These are phyloP conservation scores for Fusarium ramigenum DNA, from an alignment of 2,329 filamentous ascomycete species.

Conservation along the genomic window DNA sequence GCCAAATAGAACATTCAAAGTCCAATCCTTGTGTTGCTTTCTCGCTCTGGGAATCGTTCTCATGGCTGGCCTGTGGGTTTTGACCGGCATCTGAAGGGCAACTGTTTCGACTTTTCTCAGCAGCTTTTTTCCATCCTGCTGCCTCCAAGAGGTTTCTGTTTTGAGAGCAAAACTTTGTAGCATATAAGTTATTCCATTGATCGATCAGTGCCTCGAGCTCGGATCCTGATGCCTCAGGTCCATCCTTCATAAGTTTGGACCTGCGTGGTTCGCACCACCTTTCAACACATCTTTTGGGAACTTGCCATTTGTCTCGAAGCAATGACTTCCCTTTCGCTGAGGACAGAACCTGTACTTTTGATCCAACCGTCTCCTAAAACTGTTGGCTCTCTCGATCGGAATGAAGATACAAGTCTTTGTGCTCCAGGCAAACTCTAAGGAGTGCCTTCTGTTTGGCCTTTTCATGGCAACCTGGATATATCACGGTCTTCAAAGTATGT, in stretches of 20 bases:
- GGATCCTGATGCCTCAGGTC: fast-evolving
- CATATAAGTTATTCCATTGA: not conserved
- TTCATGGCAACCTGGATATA: not conserved
- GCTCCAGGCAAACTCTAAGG: not conserved
- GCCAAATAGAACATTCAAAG: not conserved
- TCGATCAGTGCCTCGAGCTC: not conserved
- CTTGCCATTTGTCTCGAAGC: fast-evolving
- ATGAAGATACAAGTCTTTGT: not conserved
- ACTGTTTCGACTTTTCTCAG: not conserved
- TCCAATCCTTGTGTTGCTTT: fast-evolving
- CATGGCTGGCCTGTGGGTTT: not conserved
- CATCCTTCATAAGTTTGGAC: not conserved
- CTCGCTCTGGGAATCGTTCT: fast-evolving
- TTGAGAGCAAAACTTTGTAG: fast-evolving
- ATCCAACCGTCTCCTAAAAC: not conserved
- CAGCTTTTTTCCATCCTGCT: not conserved
- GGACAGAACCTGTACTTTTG: not conserved
- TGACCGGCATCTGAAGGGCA: fast-evolving
- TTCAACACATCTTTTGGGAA: fast-evolving
- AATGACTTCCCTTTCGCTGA: fast-evolving
- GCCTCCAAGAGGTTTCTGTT: not conserved
- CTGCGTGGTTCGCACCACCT: not conserved
- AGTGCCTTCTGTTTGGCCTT: not conserved
- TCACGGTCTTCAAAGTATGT: not conserved
- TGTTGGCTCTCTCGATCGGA: not conserved